Base-by-base conservation (phyloP, 768 basidiomycete genomes). In the Suillus discolor region DNA sequence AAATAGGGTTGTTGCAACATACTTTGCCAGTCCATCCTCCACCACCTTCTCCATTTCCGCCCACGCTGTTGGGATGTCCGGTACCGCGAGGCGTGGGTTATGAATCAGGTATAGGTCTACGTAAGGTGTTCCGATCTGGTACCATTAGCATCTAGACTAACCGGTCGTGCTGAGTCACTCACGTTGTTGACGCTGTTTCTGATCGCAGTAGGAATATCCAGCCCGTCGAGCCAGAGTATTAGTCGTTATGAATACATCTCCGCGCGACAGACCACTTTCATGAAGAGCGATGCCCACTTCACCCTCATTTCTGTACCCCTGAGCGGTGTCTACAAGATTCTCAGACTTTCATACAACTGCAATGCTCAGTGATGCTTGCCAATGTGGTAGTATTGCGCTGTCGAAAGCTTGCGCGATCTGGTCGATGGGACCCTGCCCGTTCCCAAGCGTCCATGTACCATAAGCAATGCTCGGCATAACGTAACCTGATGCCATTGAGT, bases 81-180 rank as follows among this genome's bases (percentile, higher is more conserved):
- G 86, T 25, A 74, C 69, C 11, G 85, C 87, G 23, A 86, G 74
- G 4, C 78, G 70, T 8, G 89, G 89, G 63, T 74, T 70, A 73
- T 92, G 90, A 57, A 92, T 87, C 49, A 92, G 83, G 74, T 92
- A 92, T 45, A 92, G 73, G 73, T 93, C 89, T 15, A 92, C 83
- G 68, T 88, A 89, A 1, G 80, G 71, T 6, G 92, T 78, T 0
- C 87, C 89, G 25, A 91, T 81, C 90, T 91, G 68, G 15, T 53
- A 62, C 9, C 36, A 25, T 59, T 11, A 59, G 23, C 38, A 18
- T 25, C 31, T 13, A 39, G 36, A 5, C 6, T 59, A 23, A 28
- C 25, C 53, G 16, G 45, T n/a, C 20, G 36, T 36, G 2, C 13
- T n/a, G 36, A n/a, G 44, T 36, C 39, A 73, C 84, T 51, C 66